Evolutionary conservation across 371 early-diverging fungal genomes (phyloP).

Genomic region (Apophysomyces trapeziformis): DNA sequence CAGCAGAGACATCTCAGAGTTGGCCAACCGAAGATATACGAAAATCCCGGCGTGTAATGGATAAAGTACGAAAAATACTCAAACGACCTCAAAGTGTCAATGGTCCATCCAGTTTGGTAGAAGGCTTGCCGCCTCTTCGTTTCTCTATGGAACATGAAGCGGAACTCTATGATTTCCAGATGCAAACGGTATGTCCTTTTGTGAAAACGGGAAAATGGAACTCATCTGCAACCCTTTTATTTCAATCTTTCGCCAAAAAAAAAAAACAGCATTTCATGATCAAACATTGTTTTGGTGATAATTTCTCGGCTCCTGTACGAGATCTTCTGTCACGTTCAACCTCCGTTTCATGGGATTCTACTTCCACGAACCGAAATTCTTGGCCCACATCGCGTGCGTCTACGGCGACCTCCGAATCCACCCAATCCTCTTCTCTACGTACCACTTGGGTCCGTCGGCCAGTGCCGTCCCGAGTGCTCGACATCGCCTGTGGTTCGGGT

Average conservation of each 20-base stretch:
- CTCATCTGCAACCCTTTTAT: no score
- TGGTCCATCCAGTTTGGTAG: not conserved
- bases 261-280: slow-evolving; percentile 41
- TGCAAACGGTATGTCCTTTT: slow-evolving; percentile 27
- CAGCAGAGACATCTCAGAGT: not conserved
- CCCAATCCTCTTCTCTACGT: slow-evolving; percentile 1
- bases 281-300: slow-evolving; percentile 40
- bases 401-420: slow-evolving; percentile 4
- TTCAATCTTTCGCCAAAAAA: no score
- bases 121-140: not conserved
- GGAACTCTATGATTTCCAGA: slow-evolving; percentile 40
- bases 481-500: slow-evolving; percentile 51
- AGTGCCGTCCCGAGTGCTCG: slow-evolving; percentile 33
- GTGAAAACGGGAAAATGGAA: no score
- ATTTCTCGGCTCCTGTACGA: slow-evolving; percentile 46
- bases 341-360: slow-evolving; percentile 1
- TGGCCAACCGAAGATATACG: not conserved
- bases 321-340: slow-evolving; percentile 33
- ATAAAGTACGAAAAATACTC: not conserved
- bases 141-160: slow-evolving; percentile 24
- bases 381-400: slow-evolving; percentile 5
- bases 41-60: not conserved
- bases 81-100: not conserved
- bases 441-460: slow-evolving; percentile 7
- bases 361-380: slow-evolving; percentile 19